Conservation (phyloP, 768 basidiomycete species). For the Pisolithus tinctorius region DNA sequence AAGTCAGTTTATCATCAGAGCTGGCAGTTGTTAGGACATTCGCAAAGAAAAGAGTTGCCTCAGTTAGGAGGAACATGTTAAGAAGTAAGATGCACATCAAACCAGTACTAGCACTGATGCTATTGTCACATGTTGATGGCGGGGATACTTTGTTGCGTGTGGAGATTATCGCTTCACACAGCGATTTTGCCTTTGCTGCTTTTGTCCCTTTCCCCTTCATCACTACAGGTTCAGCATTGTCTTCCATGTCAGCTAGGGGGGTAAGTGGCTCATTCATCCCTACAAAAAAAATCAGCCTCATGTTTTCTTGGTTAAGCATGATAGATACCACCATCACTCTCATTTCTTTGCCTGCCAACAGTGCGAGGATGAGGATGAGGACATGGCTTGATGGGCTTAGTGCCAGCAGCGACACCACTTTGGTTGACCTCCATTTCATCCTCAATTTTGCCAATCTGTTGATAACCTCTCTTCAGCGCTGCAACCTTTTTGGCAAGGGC, state of each 20-base stretch:
- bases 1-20: too few relatives aligned
- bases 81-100: too few relatives aligned
- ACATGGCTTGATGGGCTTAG: neutral
- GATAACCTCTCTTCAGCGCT: too few relatives aligned
- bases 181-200: neutral
- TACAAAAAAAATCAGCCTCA: too few relatives aligned
- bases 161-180: neutral
- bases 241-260: too few relatives aligned
- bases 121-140: neutral
- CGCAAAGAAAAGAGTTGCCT: neutral
- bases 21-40: neutral
- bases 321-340: neutral
- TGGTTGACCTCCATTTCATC: neutral
- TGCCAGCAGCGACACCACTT: neutral
- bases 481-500: too few relatives aligned
- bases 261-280: too few relatives aligned
- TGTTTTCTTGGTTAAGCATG: too few relatives aligned
- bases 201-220: too few relatives aligned
- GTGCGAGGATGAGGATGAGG: neutral
- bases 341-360: neutral
- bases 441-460: too few relatives aligned
- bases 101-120: neutral
- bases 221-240: too few relatives aligned
- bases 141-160: neutral
- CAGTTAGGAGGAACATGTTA: neutral